phyloP scores from a whole-genome alignment of 768 basidiomycete genomes.

The Tylopilus vinaceipallidus region DNA sequence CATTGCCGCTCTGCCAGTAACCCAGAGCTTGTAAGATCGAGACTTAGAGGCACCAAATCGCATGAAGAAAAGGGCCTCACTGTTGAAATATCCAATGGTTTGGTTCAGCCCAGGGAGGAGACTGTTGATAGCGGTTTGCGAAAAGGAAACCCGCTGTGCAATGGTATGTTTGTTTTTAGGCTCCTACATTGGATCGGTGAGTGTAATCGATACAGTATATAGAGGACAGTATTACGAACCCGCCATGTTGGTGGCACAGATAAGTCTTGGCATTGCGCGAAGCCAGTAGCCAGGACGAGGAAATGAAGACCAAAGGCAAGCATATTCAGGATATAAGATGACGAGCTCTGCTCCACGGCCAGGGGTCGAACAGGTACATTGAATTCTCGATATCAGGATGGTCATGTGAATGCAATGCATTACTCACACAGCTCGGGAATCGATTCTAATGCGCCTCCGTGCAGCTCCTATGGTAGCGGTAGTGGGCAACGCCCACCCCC shows the following conservation, averaged over 20 bases:
- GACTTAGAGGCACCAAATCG: not conserved
- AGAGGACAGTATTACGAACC: slow-evolving; percentile 29
- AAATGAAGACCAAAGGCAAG: not conserved
- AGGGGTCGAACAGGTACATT: no score
- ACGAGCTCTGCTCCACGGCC: no score
- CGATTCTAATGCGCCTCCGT: no score
- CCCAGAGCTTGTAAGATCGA: slow-evolving; percentile 38
- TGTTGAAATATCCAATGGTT: slow-evolving; percentile 43
- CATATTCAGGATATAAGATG: not conserved
- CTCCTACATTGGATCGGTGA: slow-evolving; percentile 32
- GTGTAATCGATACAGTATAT: not conserved
- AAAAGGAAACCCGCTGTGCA: slow-evolving; percentile 40
- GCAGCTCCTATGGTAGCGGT: no score
- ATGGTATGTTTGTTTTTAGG: slow-evolving; percentile 37
- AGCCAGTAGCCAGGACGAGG: slow-evolving; percentile 1
- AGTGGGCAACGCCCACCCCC: no score
- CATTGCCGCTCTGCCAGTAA: slow-evolving; percentile 55
- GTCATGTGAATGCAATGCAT: no score
- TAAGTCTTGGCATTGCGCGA: slow-evolving; percentile 39
- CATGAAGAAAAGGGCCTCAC: slow-evolving; percentile 21
- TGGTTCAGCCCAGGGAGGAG: slow-evolving; percentile 39
- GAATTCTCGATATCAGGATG: no score
- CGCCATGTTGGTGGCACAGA: slow-evolving; percentile 43
- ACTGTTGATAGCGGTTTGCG: slow-evolving; percentile 41
- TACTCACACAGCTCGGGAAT: no score